Evolutionary conservation across 2,329 filamentous ascomycete species (phyloP).

Genomic region (Calonectria hongkongensis): DNA sequence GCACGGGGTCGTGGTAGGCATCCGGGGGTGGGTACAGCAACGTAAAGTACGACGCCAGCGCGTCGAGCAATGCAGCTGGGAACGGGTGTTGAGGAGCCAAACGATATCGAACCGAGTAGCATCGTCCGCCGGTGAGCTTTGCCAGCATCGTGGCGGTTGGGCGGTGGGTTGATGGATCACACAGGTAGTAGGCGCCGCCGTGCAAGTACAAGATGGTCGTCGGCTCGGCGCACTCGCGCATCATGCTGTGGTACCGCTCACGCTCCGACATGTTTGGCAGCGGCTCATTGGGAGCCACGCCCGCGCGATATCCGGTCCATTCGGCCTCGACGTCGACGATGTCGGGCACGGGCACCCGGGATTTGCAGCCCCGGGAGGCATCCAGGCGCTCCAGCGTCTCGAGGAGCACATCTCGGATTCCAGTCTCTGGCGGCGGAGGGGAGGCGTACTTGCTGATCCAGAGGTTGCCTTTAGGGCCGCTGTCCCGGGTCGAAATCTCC

Average conservation of each 20-base stretch:
- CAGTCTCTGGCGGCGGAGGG: slow-evolving; percentile 74
- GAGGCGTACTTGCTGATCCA: slow-evolving; percentile 86
- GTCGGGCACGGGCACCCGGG: slow-evolving; percentile 66
- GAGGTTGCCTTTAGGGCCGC: slow-evolving; percentile 83
- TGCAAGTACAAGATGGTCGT: slow-evolving; percentile 84
- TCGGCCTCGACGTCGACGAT: slow-evolving; percentile 79
- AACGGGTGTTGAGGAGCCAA: slow-evolving; percentile 85
- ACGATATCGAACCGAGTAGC: slow-evolving; percentile 84
- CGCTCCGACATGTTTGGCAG: slow-evolving; percentile 76
- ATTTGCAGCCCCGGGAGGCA: slow-evolving; percentile 32
- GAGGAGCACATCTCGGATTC: slow-evolving; percentile 74
- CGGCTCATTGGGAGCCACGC: slow-evolving; percentile 68
- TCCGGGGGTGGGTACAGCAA: slow-evolving; percentile 82
- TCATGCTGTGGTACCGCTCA: slow-evolving; percentile 79
- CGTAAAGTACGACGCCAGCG: slow-evolving; percentile 81
- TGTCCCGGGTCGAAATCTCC: slow-evolving; percentile 75
- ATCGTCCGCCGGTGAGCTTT: slow-evolving; percentile 79
- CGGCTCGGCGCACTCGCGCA: slow-evolving; percentile 78
- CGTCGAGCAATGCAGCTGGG: slow-evolving; percentile 83
- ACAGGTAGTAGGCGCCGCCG: slow-evolving; percentile 83
- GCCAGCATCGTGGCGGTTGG: slow-evolving; percentile 76
- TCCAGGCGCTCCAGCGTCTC: slow-evolving; percentile 67
- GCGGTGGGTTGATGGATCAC: slow-evolving; percentile 82
- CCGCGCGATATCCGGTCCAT: slow-evolving; percentile 82
- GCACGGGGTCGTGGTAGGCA: slow-evolving; percentile 79